Base-by-base conservation (phyloP, 2,329 filamentous ascomycete genomes). In the Cyphellophora attinorum region DNA sequence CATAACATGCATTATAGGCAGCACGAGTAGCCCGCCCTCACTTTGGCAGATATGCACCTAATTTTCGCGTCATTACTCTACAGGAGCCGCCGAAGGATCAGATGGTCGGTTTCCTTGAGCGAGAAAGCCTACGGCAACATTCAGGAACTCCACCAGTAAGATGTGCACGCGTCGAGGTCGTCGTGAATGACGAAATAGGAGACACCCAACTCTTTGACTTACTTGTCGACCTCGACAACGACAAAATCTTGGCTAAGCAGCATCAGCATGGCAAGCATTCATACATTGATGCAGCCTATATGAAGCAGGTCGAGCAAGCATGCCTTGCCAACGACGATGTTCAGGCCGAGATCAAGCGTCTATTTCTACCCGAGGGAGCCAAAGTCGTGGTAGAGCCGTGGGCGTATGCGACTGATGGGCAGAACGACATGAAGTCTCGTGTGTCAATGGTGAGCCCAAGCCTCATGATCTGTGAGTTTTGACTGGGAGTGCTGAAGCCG, bases 391-490 rank as follows among this genome's bases (percentile, higher is more conserved):
- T 70, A 19, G 70, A 74, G 43, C 60, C 70, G 0, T 74, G 70
- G 69, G 60, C 68, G 2, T 74, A 74, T 49, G 69, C 61, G 0
- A 63, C 65, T 0, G 67, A 73, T 46, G 69, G 68, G 0, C 60
- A 66, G 55, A 65, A 64, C 28, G 65, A 72, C 31, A 68, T 67
- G 58, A 12, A 14, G 0, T 41, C 61, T 29, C 53, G 65, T 3
- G 55, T 60, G 6, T 62, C 60, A 1, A 71, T 71, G 66, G 66
- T 67, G 21, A 25, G 21, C 21, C n/a, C 8, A 8, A 8, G 8
- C n/a, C n/a, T n/a, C n/a, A n/a, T n/a, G n/a, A n/a, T n/a, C n/a
- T n/a, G n/a, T 32, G 11, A 13, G 12, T 14, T 5, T 25, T 16
- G 16, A 32, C 11, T 19, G 11, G 19, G 12, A n/a, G n/a, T 8